phyloP scores from a whole-genome alignment of 164 flowering plant species.

The Paratinospora sagittata region DNA sequence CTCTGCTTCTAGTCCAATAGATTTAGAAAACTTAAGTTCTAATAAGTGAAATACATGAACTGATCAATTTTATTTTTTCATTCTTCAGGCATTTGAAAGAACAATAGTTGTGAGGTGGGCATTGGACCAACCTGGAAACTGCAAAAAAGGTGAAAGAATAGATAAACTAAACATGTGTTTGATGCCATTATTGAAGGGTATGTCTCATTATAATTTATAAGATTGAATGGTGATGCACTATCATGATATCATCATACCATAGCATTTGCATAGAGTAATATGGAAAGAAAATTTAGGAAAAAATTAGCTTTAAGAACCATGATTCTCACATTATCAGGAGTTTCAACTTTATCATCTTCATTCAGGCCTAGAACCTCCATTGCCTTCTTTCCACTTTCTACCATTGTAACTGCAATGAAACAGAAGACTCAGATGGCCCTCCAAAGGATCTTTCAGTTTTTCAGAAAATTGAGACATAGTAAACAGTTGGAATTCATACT shows the following conservation, averaged over 20 bases:
- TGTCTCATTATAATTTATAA: not conserved
- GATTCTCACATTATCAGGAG: slow-evolving; percentile 16
- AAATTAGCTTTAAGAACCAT: not conserved
- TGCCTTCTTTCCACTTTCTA: slow-evolving; percentile 26
- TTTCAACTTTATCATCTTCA: slow-evolving; percentile 15
- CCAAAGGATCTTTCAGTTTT: not conserved
- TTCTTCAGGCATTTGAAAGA: not conserved
- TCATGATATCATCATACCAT: not conserved
- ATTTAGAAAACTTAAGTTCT: no score
- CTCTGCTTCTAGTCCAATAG: not conserved
- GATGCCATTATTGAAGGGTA: not conserved
- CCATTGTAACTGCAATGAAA: slow-evolving; percentile 23
- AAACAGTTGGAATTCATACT: not conserved
- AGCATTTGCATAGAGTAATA: no score
- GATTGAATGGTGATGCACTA: not conserved
- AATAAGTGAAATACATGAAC: no score
- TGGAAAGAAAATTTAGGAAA: not conserved
- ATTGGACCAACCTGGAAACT: not conserved
- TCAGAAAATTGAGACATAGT: not conserved
- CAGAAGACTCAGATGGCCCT: not conserved
- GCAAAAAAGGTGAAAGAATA: not conserved
- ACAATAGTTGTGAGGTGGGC: not conserved
- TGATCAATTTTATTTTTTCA: no score
- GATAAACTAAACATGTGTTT: not conserved
- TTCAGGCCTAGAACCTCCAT: slow-evolving; percentile 26